Conservation (phyloP, 169 alveolate species). For the Eimeria mitis region DNA sequence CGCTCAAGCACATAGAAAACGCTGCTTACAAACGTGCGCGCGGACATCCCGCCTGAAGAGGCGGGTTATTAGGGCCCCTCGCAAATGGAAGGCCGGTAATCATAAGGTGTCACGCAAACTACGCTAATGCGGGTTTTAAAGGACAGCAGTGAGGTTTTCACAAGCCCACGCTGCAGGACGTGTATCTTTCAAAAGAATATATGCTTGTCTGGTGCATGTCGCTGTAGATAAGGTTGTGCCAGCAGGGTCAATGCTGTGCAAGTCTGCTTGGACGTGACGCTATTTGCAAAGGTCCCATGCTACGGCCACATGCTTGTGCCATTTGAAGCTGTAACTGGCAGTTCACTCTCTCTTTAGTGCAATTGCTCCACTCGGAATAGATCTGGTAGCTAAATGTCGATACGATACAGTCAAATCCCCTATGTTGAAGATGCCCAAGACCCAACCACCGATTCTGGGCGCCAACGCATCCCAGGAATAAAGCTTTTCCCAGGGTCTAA, state of each 20-base stretch:
- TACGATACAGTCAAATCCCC: not conserved
- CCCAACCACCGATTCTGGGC: not conserved
- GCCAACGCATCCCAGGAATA: not conserved
- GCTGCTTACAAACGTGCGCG: not conserved
- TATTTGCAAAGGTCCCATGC: not conserved
- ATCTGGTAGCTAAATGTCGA: not conserved
- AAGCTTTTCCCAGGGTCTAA: not conserved
- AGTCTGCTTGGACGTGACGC: not conserved
- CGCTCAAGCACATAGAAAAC: not conserved
- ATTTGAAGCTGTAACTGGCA: not conserved
- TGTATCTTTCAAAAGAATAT: not conserved
- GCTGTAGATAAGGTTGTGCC: not conserved
- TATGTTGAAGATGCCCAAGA: not conserved
- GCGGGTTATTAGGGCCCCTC: not conserved
- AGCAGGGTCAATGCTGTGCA: not conserved
- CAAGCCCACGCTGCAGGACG: not conserved
- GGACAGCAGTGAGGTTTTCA: not conserved
- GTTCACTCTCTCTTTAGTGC: not conserved
- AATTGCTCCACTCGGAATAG: not conserved
- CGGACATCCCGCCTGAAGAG: not conserved
- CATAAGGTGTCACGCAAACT: not conserved
- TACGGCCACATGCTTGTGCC: not conserved
- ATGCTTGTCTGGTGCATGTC: not conserved
- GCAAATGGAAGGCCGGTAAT: not conserved
- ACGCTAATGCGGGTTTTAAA: not conserved